Conservation (phyloP, 768 basidiomycete genomes). For the Pleurotus citrinopileatus region DNA sequence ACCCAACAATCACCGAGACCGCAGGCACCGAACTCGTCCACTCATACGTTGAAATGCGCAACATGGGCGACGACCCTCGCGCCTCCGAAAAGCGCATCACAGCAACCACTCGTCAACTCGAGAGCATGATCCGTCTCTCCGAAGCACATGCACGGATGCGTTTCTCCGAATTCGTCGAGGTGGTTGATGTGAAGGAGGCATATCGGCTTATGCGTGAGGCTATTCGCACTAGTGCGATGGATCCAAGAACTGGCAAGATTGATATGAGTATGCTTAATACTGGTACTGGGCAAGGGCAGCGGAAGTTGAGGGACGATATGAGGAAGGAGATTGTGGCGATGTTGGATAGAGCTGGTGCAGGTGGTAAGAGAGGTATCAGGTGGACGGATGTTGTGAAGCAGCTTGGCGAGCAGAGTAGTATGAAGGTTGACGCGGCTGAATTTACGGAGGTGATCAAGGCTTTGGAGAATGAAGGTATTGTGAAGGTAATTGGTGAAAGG, state of each 20-base stretch:
- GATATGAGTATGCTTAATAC: conserved; percentile 96
- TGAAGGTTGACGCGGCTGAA: conserved; percentile 76
- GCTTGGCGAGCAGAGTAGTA: conserved; percentile 80
- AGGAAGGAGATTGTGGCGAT: conserved; percentile 73
- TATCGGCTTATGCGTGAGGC: conserved; percentile 95
- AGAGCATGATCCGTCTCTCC: conserved; percentile 93
- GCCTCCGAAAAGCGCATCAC: conserved; percentile 92
- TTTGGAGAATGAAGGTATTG: conserved; percentile 80
- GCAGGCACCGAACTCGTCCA: conserved; percentile 83
- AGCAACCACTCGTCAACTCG: conserved; percentile 95
- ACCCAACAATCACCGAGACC: conserved; percentile 82
- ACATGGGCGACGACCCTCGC: conserved; percentile 86
- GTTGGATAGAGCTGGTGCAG: conserved; percentile 49
- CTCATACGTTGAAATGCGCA: conserved; percentile 92
- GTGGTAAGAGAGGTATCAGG: conserved; percentile 59
- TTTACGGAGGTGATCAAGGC: conserved; percentile 76
- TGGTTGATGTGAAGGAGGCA: conserved; percentile 87
- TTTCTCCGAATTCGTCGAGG: conserved; percentile 82
- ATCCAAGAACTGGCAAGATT: conserved; percentile 95
- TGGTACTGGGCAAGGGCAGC: conserved; percentile 84
- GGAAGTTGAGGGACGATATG: conserved; percentile 88
- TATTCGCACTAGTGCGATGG: conserved; percentile 91
- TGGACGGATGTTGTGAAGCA: conserved; percentile 82
- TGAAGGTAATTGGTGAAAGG: conserved; percentile 86
- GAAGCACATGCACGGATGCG: conserved; percentile 98